Conservation (phyloP, 2,329 filamentous ascomycete genomes). For the Fusarium sp. region DNA sequence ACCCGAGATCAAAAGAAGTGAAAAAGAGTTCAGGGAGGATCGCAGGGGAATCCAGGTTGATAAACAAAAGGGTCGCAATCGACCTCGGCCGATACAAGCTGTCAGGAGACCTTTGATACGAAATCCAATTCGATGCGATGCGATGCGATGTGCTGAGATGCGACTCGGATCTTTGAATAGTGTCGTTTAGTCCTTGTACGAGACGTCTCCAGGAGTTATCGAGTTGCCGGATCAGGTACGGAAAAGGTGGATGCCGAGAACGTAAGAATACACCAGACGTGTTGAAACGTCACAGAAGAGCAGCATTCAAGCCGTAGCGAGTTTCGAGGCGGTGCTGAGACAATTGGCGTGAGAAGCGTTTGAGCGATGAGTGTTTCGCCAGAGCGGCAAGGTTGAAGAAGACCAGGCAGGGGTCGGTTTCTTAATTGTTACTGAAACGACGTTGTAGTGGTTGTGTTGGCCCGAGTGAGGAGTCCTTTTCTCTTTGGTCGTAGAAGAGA, state of each 20-base stretch:
- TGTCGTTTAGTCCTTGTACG: slow-evolving; percentile 15
- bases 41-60: slow-evolving; percentile 29
- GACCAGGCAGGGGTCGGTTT: slow-evolving; percentile 16
- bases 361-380: slow-evolving; percentile 37
- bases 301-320: slow-evolving; percentile 12
- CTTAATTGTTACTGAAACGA: slow-evolving; percentile 9
- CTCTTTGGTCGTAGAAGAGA: slow-evolving; percentile 23
- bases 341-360: slow-evolving; percentile 37
- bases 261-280: slow-evolving; percentile 22
- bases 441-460: slow-evolving; percentile 10
- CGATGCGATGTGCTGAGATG: background rate
- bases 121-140: slow-evolving; percentile 25
- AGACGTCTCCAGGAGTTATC: slow-evolving; percentile 23
- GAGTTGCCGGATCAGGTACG: slow-evolving; percentile 27
- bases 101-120: slow-evolving; percentile 29
- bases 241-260: slow-evolving; percentile 34
- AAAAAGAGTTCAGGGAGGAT: slow-evolving; percentile 22
- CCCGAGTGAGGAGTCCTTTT: slow-evolving; percentile 16
- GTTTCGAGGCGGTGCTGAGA: slow-evolving; percentile 39
- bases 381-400: slow-evolving; percentile 14
- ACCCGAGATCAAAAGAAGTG: slow-evolving; percentile 33
- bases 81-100: slow-evolving; percentile 1
- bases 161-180: slow-evolving; percentile 16
- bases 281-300: slow-evolving; percentile 43
- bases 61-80: slow-evolving; percentile 26